phyloP scores from a whole-genome alignment of 2,329 filamentous ascomycete species.

The Alternaria arborescens region DNA sequence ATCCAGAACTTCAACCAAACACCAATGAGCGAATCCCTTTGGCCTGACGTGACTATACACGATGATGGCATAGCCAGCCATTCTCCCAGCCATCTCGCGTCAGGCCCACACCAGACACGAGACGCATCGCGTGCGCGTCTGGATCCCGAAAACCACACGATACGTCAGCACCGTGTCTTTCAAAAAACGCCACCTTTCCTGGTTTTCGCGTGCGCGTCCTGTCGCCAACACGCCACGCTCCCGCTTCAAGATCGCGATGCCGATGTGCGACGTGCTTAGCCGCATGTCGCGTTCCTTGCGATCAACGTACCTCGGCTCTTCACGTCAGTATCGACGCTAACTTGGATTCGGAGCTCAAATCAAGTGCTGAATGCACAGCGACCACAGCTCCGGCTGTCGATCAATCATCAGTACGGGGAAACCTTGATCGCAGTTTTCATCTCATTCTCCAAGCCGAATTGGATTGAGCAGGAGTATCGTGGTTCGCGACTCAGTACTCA shows the following conservation, averaged over 20 bases:
- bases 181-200: conserved; percentile 5
- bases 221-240: conserved; percentile 8
- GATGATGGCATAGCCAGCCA: not conserved
- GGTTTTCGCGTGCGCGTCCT: conserved; percentile 10
- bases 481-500: not conserved
- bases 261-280: conserved; percentile 2
- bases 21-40: conserved; percentile 1
- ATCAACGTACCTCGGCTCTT: conserved; percentile 11
- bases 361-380: conserved; percentile 3
- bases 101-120: conserved; percentile 3
- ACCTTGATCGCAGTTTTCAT: not conserved
- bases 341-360: not conserved
- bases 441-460: not conserved
- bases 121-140: conserved; percentile 11
- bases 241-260: not conserved
- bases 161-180: conserved; percentile 19
- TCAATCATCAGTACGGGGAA: conserved; percentile 5
- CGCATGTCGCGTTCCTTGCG: conserved; percentile 4
- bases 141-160: conserved; percentile 4
- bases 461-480: not conserved
- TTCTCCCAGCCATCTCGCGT: conserved; percentile 9
- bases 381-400: conserved; percentile 9
- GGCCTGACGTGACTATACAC: not conserved
- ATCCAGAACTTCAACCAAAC: not conserved
- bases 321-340: conserved; percentile 17